Evolutionary conservation across 805 yeast species (phyloP), one percentile per base, ranked within the genome.

Genomic region (Candida peoriensis): DNA sequence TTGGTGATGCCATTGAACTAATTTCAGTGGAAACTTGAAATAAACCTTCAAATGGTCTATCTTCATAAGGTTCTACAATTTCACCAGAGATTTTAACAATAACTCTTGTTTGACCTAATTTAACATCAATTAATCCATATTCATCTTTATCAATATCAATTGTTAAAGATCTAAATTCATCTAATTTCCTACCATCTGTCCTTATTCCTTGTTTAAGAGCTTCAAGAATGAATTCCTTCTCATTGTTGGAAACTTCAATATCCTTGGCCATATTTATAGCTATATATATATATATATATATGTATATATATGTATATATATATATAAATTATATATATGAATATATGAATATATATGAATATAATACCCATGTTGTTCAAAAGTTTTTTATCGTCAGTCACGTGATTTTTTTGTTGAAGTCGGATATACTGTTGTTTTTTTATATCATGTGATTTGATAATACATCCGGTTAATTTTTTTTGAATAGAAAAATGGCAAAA

Each of bases 41-140:
- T 4, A 83, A 51, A 2, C 98, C 98, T 58, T 93, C 98, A 55
- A 86, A 90, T 0, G 97, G 97, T 36, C 96, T 70, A 46, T 89
- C 95, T 32, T 87, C 95, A 43, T 71, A 81, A 1, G 98, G 98
- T 39, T 75, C 73, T 4, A 75, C 70, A 11, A 93, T 78, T 34
- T 76, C 80, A 9, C 94, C 82, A 13, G 88, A 76, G 5, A 90
- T 78, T 37, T 85, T 68, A 4, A 76, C 87, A 2, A 80, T 70
- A 9, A 85, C 72, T 47, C 74, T 56, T 39, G 97, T 89, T 24
- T 73, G 65, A 1, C 97, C 97, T 55, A 88, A 67, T 12, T 60
- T 62, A 4, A 90, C 79, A 46, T 85, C 86, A 5, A 81, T 94
- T 48, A 77, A 81, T 10, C 97, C 97, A 50, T 74, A 81, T 38